Evolutionary conservation across 163 green algal genomes (phyloP).

Genomic region (Scenedesmus sp.): DNA sequence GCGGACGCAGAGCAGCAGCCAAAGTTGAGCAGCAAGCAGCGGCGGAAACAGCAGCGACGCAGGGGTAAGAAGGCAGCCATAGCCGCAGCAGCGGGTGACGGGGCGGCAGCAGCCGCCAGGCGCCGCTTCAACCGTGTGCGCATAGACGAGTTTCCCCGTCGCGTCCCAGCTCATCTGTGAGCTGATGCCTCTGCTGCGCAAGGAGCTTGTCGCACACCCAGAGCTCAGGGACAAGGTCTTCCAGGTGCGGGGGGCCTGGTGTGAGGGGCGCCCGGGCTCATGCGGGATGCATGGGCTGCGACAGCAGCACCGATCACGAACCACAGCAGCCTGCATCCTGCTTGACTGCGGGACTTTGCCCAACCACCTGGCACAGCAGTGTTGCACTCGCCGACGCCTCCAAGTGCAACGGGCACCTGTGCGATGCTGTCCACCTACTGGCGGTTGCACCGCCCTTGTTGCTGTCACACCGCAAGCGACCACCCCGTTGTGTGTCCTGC

Average conservation of each 20-base stretch:
- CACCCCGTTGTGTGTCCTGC: too few species aligned
- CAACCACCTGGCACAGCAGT: too few species aligned
- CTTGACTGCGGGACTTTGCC: too few species aligned
- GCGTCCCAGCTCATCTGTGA: constrained; percentile 84
- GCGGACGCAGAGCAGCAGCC: constrained; percentile 27
- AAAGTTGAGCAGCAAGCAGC: constrained; percentile 12
- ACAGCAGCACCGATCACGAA: too few species aligned
- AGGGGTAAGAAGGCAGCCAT: constrained; percentile 13
- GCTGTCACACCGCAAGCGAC: neutral
- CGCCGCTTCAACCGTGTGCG: constrained; percentile 58
- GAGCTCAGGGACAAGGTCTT: constrained; percentile 85
- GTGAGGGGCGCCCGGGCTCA: too few species aligned
- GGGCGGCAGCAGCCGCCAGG: neutral
- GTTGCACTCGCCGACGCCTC: too few species aligned
- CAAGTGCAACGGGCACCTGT: too few species aligned
- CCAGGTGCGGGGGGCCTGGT: constrained; percentile 62
- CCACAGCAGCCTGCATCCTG: too few species aligned
- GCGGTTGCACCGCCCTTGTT: too few species aligned
- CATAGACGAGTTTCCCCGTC: constrained; percentile 83
- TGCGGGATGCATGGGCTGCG: too few species aligned
- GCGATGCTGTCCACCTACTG: too few species aligned
- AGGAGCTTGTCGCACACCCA: constrained; percentile 55
- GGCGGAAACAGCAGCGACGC: neutral
- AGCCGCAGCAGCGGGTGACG: neutral
- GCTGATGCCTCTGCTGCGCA: constrained; percentile 87